These are phyloP conservation scores for Halenospora varia DNA, from an alignment of 495 filamentous ascomycete genomes.

Conservation along the genomic window DNA sequence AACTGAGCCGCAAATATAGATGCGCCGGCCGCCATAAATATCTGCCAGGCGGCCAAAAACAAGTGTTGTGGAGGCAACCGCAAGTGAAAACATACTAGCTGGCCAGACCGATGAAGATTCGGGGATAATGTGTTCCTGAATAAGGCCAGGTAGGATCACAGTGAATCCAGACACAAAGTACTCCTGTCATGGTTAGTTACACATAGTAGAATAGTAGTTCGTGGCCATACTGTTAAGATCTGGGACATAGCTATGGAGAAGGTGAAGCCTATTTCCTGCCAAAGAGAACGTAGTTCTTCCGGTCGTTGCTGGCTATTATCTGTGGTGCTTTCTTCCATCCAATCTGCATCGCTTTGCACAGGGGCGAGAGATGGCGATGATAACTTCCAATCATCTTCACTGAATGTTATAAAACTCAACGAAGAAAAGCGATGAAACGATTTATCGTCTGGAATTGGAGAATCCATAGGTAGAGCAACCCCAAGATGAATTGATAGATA, in stretches of 20 bases:
- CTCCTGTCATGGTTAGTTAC: slow-evolving; percentile 37
- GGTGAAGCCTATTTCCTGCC: not conserved
- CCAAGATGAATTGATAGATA: no score
- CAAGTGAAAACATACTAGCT: slow-evolving; percentile 67
- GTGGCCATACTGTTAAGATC: not conserved
- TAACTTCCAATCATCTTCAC: no score
- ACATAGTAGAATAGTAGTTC: not conserved
- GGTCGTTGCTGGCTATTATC: no score
- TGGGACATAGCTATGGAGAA: slow-evolving; percentile 1
- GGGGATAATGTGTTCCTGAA: slow-evolving; percentile 59
- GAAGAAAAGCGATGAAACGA: no score
- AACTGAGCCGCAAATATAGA: slow-evolving; percentile 60
- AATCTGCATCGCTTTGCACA: no score
- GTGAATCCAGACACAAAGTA: slow-evolving; percentile 84
- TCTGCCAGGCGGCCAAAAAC: slow-evolving; percentile 74
- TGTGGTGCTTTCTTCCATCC: no score
- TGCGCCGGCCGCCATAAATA: slow-evolving; percentile 66
- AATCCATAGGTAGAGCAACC: no score
- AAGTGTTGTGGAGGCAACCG: slow-evolving; percentile 65
- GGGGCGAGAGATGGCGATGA: no score
- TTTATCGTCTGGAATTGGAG: no score
- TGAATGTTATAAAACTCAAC: no score
- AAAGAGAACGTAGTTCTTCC: not conserved
- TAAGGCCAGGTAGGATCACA: slow-evolving; percentile 66
- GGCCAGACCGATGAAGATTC: slow-evolving; percentile 65